Evolutionary conservation across 2,329 filamentous ascomycete species (phyloP), one percentile per base, ranked within the genome.

Genomic region (Hymenoscyphus fraxineus): DNA sequence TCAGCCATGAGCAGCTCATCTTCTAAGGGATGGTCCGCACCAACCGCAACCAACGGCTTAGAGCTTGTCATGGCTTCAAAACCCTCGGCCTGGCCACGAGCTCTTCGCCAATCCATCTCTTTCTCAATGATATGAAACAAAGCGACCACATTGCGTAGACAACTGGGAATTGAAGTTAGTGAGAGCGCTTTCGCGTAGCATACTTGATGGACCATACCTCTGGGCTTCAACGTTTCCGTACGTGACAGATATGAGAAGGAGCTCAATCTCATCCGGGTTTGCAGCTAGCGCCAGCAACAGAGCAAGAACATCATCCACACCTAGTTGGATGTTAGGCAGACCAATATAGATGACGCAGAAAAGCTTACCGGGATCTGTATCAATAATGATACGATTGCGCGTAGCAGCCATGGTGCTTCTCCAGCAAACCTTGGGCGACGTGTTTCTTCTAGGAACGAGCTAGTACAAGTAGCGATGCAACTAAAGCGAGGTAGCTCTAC

Each of bases 151-250:
- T 99, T 99, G 60, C 90, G 88, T 60, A 97, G 82, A 73, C 93
- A 97, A 77, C 90, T 93, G 66, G 22, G 58, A 27, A 6, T 35
- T 6, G 35, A 27, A 22, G 19, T 54, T 54, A 54, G 47, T 12
- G 19, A 27, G 47, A 27, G 19, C n/a, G 10, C 9, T 10, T 15
- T 54, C 7, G 4, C 6, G n/a, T 27, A 12, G 9, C n/a, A 27
- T 51, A n/a, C n/a, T n/a, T n/a, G n/a, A n/a, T 27, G 27, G 15
- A 55, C 32, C 35, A 16, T 77, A 92, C 90, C 87, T 93, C 67
- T 93, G 83, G 16, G 97, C 86, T 70, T 93, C 88, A 27, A 98
- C 91, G 75, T 99, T 99, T 64, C 95, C 95, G 77, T 95, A 97
- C 0, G 93, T 97, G 66, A 97, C 84, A 1, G 93, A 96, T 64